A percentile compares a stretch with the other conserved stretches of the same genome.
Evolutionary conservation across 129 eudicot genomes (phyloP).

Genomic region (Flaveria bidentis): DNA sequence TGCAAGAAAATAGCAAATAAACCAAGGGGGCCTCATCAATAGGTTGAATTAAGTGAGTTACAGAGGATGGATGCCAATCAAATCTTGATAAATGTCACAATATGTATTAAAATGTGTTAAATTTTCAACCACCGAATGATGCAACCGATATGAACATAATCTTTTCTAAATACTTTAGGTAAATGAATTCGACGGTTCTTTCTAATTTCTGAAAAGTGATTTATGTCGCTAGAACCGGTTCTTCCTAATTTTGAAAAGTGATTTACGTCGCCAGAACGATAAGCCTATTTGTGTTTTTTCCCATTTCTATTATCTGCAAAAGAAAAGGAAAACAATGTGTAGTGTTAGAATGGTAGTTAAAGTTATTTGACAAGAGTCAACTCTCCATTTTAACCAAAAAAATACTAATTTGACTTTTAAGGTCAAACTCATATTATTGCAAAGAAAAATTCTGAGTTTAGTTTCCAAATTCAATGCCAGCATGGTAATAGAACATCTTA

Average conservation of each 20-base stretch:
- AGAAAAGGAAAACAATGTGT: neutral
- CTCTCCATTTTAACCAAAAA: neutral
- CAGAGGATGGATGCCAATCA: neutral
- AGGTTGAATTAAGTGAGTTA: neutral
- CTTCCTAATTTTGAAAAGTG: neutral
- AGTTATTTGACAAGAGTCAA: neutral
- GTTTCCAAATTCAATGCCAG: neutral
- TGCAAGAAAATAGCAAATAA: no score
- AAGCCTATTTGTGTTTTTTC: neutral
- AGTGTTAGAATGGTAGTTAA: neutral
- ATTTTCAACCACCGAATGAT: constrained; percentile 1
- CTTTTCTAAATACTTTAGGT: neutral
- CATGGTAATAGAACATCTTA: neutral
- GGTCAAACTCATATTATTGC: neutral
- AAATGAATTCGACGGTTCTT: neutral
- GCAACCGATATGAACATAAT: constrained; percentile 1
- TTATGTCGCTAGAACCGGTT: neutral
- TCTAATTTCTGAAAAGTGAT: neutral
- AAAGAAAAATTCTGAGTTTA: neutral
- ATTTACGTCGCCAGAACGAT: neutral
- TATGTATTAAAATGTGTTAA: constrained; percentile 4
- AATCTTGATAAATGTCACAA: neutral
- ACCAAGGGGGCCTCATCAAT: neutral
- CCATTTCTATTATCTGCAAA: constrained; percentile 16
- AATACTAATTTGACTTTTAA: neutral